These are phyloP conservation scores for Lactarius deliciosus DNA, from an alignment of 768 basidiomycete species.

Conservation along the genomic window DNA sequence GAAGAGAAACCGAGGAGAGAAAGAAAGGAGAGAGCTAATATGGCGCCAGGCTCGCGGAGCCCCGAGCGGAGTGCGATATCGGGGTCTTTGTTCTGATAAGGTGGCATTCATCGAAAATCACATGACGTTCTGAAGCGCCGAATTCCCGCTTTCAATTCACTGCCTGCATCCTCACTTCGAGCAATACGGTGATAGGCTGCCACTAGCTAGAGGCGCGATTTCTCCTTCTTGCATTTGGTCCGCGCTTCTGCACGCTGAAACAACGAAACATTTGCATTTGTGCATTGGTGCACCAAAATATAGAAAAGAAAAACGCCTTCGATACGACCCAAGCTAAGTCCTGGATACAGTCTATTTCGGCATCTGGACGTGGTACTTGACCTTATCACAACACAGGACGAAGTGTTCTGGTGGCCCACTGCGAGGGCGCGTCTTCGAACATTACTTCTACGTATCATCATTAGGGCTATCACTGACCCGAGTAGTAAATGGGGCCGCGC, in stretches of 20 bases:
- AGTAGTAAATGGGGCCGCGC: neutral
- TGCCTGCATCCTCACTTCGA: neutral
- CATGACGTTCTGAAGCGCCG: neutral
- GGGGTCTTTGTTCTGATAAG: neutral
- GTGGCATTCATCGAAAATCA: neutral
- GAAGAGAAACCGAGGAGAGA: neutral
- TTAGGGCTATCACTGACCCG: neutral
- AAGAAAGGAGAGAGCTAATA: neutral
- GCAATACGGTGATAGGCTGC: neutral
- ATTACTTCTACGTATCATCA: conserved; percentile 4
- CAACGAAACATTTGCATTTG: neutral
- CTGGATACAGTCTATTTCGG: neutral
- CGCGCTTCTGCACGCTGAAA: neutral
- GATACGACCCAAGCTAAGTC: neutral
- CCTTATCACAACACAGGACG: neutral
- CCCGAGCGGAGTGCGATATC: conserved; percentile 2
- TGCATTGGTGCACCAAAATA: neutral
- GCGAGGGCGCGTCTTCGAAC: neutral
- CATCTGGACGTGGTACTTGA: neutral
- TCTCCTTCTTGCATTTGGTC: neutral
- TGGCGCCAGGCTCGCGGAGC: conserved; percentile 9
- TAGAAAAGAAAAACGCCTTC: neutral
- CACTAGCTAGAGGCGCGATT: neutral
- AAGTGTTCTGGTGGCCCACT: neutral
- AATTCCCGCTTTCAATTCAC: neutral